Conservation (phyloP, 164 flowering plant species). For the Chimonanthus praecox region DNA sequence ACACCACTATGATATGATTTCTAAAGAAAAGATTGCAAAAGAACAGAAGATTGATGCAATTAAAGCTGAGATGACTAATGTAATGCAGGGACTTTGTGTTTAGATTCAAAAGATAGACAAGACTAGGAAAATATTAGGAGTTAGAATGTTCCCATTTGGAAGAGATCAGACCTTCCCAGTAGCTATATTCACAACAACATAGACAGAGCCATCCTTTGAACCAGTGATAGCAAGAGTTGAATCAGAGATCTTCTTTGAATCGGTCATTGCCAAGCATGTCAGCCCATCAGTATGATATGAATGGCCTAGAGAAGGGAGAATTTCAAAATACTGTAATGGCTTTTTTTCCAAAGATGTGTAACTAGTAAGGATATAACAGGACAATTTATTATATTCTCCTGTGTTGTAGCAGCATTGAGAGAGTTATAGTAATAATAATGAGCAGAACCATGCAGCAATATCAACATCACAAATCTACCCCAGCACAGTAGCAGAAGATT, state of each 20-base stretch:
- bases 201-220: slow-evolving; percentile 66
- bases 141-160: not conserved
- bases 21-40: not conserved
- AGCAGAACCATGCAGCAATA: not conserved
- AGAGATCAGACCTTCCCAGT: slow-evolving; percentile 64
- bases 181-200: slow-evolving; percentile 64
- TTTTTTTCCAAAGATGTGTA: not conserved
- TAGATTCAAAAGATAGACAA: not conserved
- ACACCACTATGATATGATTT: not conserved
- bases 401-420: not conserved
- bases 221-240: slow-evolving; percentile 25
- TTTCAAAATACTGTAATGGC: not conserved
- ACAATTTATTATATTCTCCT: not conserved
- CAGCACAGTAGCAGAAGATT: not conserved
- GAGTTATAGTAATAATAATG: not conserved
- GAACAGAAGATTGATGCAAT: not conserved
- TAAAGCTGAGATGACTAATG: not conserved
- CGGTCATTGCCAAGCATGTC: slow-evolving; percentile 65
- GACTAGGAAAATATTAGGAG: not conserved
- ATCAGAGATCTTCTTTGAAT: slow-evolving; percentile 1
- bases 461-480: not conserved
- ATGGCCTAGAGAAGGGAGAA: slow-evolving; percentile 45
- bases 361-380: not conserved
- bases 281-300: slow-evolving; percentile 74
- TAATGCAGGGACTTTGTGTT: not conserved